Base-by-base conservation (phyloP, 257 asterid genomes). In the Schizonepeta tenuifolia region DNA sequence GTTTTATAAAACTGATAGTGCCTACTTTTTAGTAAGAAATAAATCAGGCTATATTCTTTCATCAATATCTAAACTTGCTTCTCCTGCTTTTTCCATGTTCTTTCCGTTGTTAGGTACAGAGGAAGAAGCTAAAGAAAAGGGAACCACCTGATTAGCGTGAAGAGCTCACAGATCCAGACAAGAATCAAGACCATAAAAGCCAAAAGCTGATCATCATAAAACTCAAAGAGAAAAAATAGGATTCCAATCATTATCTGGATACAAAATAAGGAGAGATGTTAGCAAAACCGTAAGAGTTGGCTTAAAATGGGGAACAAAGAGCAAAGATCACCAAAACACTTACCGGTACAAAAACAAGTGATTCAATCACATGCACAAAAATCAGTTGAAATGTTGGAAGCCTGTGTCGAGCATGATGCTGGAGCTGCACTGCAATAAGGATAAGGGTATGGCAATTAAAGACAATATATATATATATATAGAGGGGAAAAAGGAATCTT, bases 361-460 rank as follows among this genome's bases (percentile, higher is more conserved):
- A 95, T 78, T 95, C 99, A 47, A 95, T 88, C 64, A 95, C 98
- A 78, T 95, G 99, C 79, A 95, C 99, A 74, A 95, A 95, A 78
- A 95, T 95, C 88, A 95, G 81, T 64, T 95, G 99, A 83, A 95
- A 95, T 50, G 99, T 95, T 75, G 99, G 99, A 85, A 95, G 99
- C 83, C 97, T 83, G 76, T 92, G 98, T 11, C 93, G 97, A 78
- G 98, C 99, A 87, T 95, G 99, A 83, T 95, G 99, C 84, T 95
- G 99, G 79, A 95, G 98, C 93, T 92, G 98, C 74, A 90, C 99
- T 95, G 99, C 70, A 83, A 71, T 69, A 59, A 56, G 70, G 73
- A 69, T 74, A 76, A 57, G 5, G n/a, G 62, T 49, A 46, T 72
- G 47, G 26, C 67, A 80, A 72, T 62, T 69, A 50, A 65, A 67